phyloP scores from a whole-genome alignment of 345 rosid genomes.

The Passiflora organensis region DNA sequence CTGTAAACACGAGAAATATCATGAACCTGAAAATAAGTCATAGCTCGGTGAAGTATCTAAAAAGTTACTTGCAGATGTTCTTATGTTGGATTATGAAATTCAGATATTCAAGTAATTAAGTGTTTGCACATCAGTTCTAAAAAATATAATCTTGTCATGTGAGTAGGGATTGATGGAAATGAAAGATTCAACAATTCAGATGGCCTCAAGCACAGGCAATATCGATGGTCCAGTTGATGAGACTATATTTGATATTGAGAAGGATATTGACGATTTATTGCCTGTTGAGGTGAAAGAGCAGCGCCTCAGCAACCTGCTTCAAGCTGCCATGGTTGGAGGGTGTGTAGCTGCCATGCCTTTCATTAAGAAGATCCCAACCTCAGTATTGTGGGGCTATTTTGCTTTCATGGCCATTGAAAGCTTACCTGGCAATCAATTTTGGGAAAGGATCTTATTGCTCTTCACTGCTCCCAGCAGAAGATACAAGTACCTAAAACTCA shows the following conservation, averaged over 20 bases:
- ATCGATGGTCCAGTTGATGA: conserved; percentile 15
- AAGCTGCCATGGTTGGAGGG: conserved; percentile 21
- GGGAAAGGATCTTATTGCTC: conserved; percentile 27
- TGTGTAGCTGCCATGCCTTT: conserved; percentile 27
- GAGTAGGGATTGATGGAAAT: conserved; percentile 18
- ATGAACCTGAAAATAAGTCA: neutral
- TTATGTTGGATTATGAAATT: neutral
- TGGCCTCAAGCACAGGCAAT: conserved; percentile 9
- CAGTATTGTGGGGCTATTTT: conserved; percentile 30
- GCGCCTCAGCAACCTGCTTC: conserved; percentile 26
- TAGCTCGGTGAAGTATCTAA: too few species aligned
- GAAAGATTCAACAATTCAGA: conserved; percentile 22
- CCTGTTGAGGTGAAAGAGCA: conserved; percentile 31
- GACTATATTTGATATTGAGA: conserved; percentile 24
- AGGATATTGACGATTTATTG: conserved; percentile 23
- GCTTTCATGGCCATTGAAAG: conserved; percentile 35
- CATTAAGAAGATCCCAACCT: conserved; percentile 28
- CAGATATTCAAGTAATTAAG: too few species aligned
- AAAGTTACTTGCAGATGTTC: neutral
- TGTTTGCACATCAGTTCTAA: too few species aligned
- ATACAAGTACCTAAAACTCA: conserved; percentile 19
- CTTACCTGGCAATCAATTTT: conserved; percentile 31
- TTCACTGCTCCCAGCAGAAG: conserved; percentile 29
- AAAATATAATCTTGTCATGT: neutral
- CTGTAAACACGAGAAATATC: neutral